Conservation (phyloP, 345 rosid species). For the Lumnitzera racemosa region DNA sequence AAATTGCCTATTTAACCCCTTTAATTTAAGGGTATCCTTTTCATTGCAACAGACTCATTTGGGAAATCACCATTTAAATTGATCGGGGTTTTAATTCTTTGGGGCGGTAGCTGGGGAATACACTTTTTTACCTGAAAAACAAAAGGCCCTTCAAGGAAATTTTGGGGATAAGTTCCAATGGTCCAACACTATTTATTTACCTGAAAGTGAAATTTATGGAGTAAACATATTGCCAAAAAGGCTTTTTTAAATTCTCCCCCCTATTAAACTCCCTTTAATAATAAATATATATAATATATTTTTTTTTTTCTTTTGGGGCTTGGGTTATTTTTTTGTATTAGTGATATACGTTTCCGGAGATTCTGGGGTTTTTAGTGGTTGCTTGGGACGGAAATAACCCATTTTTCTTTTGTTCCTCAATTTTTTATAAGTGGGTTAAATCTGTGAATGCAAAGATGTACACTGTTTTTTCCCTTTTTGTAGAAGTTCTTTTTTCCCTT, state of each 20-base stretch:
- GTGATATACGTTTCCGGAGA: conserved; percentile 36
- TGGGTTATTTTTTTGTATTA: conserved; percentile 12
- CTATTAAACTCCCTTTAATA: neutral
- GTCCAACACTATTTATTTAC: conserved; percentile 44
- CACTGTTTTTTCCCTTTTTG: neutral
- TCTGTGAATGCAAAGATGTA: neutral
- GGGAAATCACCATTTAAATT: conserved; percentile 95
- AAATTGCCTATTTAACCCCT: neutral
- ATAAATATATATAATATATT: too few species aligned
- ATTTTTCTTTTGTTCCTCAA: conserved; percentile 36
- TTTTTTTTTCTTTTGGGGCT: neutral
- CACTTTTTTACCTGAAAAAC: conserved; percentile 79
- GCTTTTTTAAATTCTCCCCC: conserved; percentile 9
- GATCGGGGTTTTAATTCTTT: conserved; percentile 94
- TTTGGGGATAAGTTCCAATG: conserved; percentile 93
- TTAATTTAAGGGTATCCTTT: neutral
- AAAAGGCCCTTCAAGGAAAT: conserved; percentile 89
- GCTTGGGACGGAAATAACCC: conserved; percentile 13
- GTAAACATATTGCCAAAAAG: conserved; percentile 5
- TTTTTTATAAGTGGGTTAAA: neutral
- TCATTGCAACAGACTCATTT: conserved; percentile 59
- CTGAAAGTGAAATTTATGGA: conserved; percentile 15
- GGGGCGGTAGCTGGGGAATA: conserved; percentile 96
- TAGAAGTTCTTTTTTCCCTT: too few species aligned
- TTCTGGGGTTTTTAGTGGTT: conserved; percentile 31